Conservation (phyloP, 768 basidiomycete genomes). For the Suillus clintonianus region DNA sequence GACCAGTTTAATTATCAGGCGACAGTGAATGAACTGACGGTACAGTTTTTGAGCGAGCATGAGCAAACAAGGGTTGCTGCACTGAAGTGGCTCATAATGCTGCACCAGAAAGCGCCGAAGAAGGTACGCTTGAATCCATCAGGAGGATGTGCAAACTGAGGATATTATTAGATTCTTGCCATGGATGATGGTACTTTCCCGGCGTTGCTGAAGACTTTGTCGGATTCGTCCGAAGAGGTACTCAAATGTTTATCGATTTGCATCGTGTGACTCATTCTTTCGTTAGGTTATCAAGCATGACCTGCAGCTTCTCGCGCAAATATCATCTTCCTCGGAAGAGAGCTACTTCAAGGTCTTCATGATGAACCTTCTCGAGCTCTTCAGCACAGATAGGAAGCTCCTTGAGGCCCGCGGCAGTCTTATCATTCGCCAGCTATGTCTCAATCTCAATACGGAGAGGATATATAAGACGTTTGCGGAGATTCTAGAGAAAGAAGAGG, state of each 20-base stretch:
- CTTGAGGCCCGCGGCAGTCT: constrained; percentile 91
- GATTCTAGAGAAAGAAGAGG: constrained; percentile 97
- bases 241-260: constrained; percentile 9
- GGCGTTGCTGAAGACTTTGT: constrained; percentile 90
- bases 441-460: constrained; percentile 91
- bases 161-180: constrained; percentile 70
- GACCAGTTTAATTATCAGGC: constrained; percentile 91
- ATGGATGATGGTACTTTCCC: constrained; percentile 98
- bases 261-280: constrained; percentile 4
- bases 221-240: constrained; percentile 95
- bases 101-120: constrained; percentile 96
- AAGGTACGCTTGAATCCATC: constrained; percentile 53
- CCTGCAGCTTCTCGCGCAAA: constrained; percentile 92
- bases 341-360: constrained; percentile 95
- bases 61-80: constrained; percentile 96
- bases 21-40: constrained; percentile 88
- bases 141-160: neutral
- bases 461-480: constrained; percentile 97
- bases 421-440: constrained; percentile 92
- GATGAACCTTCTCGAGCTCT: constrained; percentile 91
- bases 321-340: constrained; percentile 94
- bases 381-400: constrained; percentile 90
- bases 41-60: constrained; percentile 94
- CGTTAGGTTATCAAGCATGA: constrained; percentile 92
- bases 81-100: constrained; percentile 96